Evolutionary conservation across 306 rosid species (phyloP).

Genomic region (Vicia faba): DNA sequence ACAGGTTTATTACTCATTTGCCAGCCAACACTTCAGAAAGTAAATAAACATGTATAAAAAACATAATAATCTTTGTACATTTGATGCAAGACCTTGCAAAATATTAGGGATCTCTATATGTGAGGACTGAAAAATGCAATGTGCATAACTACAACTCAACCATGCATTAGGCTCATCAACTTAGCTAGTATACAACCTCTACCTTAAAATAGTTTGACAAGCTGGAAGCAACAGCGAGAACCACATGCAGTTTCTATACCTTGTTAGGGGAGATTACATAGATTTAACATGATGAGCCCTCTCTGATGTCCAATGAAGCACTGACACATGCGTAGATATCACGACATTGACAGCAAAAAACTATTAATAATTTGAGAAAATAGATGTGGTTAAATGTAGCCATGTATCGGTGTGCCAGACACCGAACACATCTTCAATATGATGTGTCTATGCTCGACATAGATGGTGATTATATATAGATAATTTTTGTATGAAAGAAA

Average conservation of each 20-base stretch:
- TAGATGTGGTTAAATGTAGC: no score
- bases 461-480: slow-evolving; percentile 3
- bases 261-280: slow-evolving; percentile 31
- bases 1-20: background rate
- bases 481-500: slow-evolving; percentile 37
- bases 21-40: slow-evolving; percentile 3
- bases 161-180: slow-evolving; percentile 30
- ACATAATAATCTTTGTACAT: slow-evolving; percentile 15
- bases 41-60: background rate
- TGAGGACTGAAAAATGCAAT: slow-evolving; percentile 4
- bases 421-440: no score
- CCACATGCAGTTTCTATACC: slow-evolving; percentile 22
- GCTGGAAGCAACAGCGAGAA: slow-evolving; percentile 7
- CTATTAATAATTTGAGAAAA: no score
- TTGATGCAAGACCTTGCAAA: background rate
- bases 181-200: slow-evolving; percentile 19
- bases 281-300: slow-evolving; percentile 28
- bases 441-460: no score
- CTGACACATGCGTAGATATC: no score
- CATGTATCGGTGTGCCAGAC: no score
- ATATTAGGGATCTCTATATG: slow-evolving; percentile 12
- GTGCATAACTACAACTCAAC: slow-evolving; percentile 29
- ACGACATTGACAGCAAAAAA: no score
- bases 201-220: slow-evolving; percentile 17
- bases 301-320: slow-evolving; percentile 8